A percentile compares a stretch with the other conserved stretches of the same genome.
These are phyloP conservation scores for Salix suchowensis DNA, from an alignment of 345 rosid species.

Conservation along the genomic window DNA sequence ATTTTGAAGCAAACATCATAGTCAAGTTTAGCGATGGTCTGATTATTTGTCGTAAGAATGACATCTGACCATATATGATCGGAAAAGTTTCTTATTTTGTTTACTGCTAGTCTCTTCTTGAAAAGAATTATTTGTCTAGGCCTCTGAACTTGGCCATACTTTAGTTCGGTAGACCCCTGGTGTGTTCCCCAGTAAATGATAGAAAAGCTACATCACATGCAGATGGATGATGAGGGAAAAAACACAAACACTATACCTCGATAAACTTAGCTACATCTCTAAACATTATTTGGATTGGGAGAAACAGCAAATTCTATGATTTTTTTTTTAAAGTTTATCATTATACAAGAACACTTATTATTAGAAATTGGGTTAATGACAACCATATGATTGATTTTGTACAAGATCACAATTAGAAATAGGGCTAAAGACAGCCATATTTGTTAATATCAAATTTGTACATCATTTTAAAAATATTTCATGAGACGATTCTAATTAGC, in stretches of 20 bases:
- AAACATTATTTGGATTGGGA: no score
- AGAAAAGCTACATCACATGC: background rate
- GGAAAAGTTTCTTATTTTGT: background rate
- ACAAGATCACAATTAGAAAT: no score
- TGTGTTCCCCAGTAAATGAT: background rate
- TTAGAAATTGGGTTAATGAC: no score
- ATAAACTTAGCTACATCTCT: background rate
- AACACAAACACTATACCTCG: no score
- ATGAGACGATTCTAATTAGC: no score
- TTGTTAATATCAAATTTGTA: no score
- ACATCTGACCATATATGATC: conserved; percentile 12
- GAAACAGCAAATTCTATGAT: background rate
- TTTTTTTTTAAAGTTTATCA: no score
- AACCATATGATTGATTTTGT: no score
- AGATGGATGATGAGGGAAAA: background rate
- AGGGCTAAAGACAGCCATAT: no score
- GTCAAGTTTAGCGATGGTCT: background rate
- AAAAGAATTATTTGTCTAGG: background rate
- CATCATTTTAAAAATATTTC: no score
- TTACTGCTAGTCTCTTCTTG: background rate
- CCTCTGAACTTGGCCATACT: background rate
- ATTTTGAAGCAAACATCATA: conserved; percentile 12
- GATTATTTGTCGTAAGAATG: background rate
- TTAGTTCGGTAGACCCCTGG: background rate
- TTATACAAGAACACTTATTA: no score